Percentiles rank a stretch among this genome's conserved stretches.
These are phyloP conservation scores for Phyllostachys edulis DNA, from an alignment of 176 grass and related monocot genomes.

Conservation along the genomic window DNA sequence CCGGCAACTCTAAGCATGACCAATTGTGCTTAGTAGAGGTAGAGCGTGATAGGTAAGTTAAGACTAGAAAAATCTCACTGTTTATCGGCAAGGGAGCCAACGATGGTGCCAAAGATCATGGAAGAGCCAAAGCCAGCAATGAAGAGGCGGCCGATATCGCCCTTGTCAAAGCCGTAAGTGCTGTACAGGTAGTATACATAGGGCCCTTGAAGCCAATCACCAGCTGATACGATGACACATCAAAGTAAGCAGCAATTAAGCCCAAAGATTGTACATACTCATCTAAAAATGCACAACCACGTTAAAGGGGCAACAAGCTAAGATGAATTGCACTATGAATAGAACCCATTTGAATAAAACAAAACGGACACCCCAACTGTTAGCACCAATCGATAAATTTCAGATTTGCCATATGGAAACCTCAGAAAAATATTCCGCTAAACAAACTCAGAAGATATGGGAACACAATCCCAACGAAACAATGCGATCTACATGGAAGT, in stretches of 20 bases:
- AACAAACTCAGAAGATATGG: not conserved
- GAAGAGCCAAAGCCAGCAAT: slow-evolving; percentile 61
- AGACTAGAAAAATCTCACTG: slow-evolving; percentile 41
- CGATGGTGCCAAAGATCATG: slow-evolving; percentile 67
- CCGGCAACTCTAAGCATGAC: not conserved
- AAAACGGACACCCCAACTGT: not conserved
- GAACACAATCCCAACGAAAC: not conserved
- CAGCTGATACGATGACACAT: slow-evolving; percentile 25
- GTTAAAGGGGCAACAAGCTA: not conserved
- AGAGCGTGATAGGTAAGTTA: not conserved
- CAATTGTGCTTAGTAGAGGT: not conserved
- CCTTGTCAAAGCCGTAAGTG: slow-evolving; percentile 51
- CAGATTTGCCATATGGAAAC: not conserved
- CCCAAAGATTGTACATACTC: not conserved
- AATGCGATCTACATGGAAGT: not conserved
- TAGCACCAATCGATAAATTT: not conserved
- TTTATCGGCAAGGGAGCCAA: slow-evolving; percentile 64
- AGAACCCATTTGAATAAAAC: not conserved
- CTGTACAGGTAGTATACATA: slow-evolving; percentile 60
- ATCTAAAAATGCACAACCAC: not conserved
- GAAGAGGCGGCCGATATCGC: slow-evolving; percentile 55
- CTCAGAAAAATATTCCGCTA: not conserved
- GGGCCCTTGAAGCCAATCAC: slow-evolving; percentile 59
- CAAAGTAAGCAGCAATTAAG: not conserved
- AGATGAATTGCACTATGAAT: not conserved